phyloP scores from a whole-genome alignment of 768 basidiomycete genomes.

The Cystobasidium onofrii region DNA sequence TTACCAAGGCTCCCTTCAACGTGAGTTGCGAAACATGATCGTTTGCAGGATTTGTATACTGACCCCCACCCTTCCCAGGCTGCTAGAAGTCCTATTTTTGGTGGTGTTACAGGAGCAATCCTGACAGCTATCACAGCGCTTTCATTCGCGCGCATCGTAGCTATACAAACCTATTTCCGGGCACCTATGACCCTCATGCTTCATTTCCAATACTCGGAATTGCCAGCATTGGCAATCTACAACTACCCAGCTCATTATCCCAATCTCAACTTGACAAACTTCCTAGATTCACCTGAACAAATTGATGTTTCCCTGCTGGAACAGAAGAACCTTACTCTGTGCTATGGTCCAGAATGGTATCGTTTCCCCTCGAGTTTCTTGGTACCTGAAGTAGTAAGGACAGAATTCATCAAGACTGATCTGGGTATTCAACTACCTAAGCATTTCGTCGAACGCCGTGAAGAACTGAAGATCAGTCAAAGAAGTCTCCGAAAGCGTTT shows the following conservation, averaged over 20 bases:
- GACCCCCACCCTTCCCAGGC: constrained; percentile 49
- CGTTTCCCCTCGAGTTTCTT: constrained; percentile 86
- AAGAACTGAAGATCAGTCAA: constrained; percentile 42
- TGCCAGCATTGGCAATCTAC: constrained; percentile 57
- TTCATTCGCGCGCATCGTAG: constrained; percentile 70
- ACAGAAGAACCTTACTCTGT: constrained; percentile 65
- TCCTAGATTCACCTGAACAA: constrained; percentile 48
- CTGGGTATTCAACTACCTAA: constrained; percentile 82
- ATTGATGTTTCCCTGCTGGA: constrained; percentile 64
- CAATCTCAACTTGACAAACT: constrained; percentile 41
- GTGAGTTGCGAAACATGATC: constrained; percentile 49
- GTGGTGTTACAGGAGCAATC: constrained; percentile 63
- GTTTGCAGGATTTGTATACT: not conserved
- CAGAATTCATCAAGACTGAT: constrained; percentile 85
- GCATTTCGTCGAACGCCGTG: constrained; percentile 57
- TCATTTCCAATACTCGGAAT: constrained; percentile 65
- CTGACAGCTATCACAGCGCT: constrained; percentile 60
- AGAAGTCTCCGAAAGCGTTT: constrained; percentile 52
- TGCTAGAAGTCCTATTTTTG: constrained; percentile 65
- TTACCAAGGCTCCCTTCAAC: constrained; percentile 75
- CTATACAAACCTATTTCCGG: constrained; percentile 81
- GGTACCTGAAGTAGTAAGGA: constrained; percentile 68
- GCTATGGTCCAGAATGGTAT: constrained; percentile 92
- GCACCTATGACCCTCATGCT: constrained; percentile 67
- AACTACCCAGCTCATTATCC: constrained; percentile 59